phyloP scores from a whole-genome alignment of 352 stramenopile genomes.

The Pythium dissotocum region DNA sequence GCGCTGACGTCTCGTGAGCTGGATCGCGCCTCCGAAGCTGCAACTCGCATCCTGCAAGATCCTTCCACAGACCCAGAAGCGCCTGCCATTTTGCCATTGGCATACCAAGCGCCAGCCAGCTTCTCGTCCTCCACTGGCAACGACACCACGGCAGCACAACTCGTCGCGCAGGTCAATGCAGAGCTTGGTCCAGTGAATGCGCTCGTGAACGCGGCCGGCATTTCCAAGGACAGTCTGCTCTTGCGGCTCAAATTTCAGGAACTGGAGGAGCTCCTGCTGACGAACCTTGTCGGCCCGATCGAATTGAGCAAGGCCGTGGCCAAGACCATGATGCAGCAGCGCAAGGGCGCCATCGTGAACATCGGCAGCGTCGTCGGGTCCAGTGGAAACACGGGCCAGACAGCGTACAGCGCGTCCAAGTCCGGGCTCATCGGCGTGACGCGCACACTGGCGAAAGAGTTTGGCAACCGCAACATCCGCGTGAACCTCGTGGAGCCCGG shows the following conservation, averaged over 20 bases:
- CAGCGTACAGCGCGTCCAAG: conserved; percentile 85
- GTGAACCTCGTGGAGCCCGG: conserved; percentile 89
- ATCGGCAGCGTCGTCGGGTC: conserved; percentile 85
- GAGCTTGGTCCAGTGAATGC: conserved; percentile 44
- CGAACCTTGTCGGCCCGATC: conserved; percentile 76
- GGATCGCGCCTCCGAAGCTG: conserved; percentile 51
- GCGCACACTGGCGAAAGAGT: conserved; percentile 81
- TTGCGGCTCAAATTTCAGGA: conserved; percentile 59
- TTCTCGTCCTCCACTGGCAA: conserved; percentile 13
- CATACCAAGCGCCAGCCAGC: conserved; percentile 50
- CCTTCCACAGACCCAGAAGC: background rate
- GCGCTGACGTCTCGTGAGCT: conserved; percentile 72
- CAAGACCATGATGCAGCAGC: conserved; percentile 80
- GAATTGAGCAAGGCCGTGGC: conserved; percentile 74
- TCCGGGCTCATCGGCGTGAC: conserved; percentile 72
- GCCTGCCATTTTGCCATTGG: conserved; percentile 45
- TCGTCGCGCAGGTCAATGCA: conserved; percentile 48
- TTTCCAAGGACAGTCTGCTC: conserved; percentile 72
- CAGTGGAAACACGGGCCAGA: conserved; percentile 72
- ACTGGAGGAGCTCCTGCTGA: conserved; percentile 69
- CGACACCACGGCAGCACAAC: conserved; percentile 22
- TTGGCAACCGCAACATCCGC: conserved; percentile 80
- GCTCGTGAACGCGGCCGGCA: conserved; percentile 76
- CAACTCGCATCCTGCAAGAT: conserved; percentile 34
- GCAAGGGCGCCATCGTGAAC: conserved; percentile 59